These are phyloP conservation scores for Yarrowia divulgata DNA, from an alignment of 805 yeast species.

Conservation along the genomic window DNA sequence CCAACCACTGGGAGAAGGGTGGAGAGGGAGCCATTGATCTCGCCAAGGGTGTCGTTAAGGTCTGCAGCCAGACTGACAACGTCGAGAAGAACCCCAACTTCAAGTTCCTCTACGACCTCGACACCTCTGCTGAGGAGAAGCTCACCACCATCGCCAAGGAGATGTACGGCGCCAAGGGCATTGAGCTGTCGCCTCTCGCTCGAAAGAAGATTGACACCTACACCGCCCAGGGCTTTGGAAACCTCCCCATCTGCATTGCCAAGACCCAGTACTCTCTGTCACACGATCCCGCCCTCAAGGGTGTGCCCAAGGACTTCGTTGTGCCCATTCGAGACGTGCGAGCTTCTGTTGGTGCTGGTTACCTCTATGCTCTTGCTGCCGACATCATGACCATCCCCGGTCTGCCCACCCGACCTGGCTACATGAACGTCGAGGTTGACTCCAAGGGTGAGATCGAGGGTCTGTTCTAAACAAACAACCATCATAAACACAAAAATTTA, in stretches of 20 bases:
- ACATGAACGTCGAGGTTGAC: constrained; percentile 94
- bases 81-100: constrained; percentile 54
- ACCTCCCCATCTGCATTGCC: constrained; percentile 94
- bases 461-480: constrained; percentile 60
- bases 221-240: constrained; percentile 85
- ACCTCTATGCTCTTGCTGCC: constrained; percentile 94
- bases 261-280: constrained; percentile 96
- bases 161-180: constrained; percentile 91
- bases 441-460: constrained; percentile 93
- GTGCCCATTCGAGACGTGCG: constrained; percentile 95
- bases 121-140: constrained; percentile 79
- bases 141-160: constrained; percentile 77
- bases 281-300: constrained; percentile 90
- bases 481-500: neutral
- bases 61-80: constrained; percentile 56
- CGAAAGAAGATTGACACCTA: constrained; percentile 79
- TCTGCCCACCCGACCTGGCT: constrained; percentile 93
- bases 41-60: constrained; percentile 82
- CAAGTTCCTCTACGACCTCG: constrained; percentile 72
- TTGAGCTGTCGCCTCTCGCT: constrained; percentile 85
- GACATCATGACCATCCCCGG: constrained; percentile 98
- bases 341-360: constrained; percentile 96
- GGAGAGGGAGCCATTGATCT: constrained; percentile 87
- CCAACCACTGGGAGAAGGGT: constrained; percentile 96
- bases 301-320: constrained; percentile 88